These are phyloP conservation scores for Mediolabrus comicus DNA, from an alignment of 108 stramenopile species.

Conservation along the genomic window DNA sequence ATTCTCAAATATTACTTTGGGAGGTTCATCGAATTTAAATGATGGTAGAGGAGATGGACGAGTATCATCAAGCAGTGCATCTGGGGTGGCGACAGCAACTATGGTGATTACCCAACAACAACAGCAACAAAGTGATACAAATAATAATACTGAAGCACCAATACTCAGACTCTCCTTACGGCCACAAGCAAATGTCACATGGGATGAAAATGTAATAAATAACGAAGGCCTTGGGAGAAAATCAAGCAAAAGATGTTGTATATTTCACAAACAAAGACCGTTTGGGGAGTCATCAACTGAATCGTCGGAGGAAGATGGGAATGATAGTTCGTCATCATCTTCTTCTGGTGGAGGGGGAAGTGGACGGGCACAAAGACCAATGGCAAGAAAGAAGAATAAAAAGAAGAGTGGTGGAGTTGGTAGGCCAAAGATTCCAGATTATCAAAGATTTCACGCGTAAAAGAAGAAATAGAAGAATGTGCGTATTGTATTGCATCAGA, in stretches of 20 bases:
- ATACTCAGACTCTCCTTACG: conserved; percentile 35
- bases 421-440: conserved; percentile 72
- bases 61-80: background rate
- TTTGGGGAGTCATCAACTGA: conserved; percentile 92
- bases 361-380: conserved; percentile 33
- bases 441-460: conserved; percentile 84
- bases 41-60: background rate
- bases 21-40: too few species aligned
- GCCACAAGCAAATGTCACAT: conserved; percentile 40
- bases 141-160: conserved; percentile 8
- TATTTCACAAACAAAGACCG: conserved; percentile 90
- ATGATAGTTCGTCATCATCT: conserved; percentile 38
- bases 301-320: conserved; percentile 63
- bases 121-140: background rate
- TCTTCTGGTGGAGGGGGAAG: conserved; percentile 36
- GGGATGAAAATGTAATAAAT: conserved; percentile 84
- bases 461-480: too few species aligned
- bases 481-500: too few species aligned
- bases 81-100: conserved; percentile 13
- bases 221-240: conserved; percentile 93
- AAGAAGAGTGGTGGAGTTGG: conserved; percentile 42
- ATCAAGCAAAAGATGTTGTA: conserved; percentile 93
- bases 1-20: background rate
- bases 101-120: conserved; percentile 24
- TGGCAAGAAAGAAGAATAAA: conserved; percentile 46